Percentiles rank a stretch among this genome's conserved stretches.
phyloP scores from a whole-genome alignment of 352 stramenopile species.

The Pythium rhizo-oryzae region DNA sequence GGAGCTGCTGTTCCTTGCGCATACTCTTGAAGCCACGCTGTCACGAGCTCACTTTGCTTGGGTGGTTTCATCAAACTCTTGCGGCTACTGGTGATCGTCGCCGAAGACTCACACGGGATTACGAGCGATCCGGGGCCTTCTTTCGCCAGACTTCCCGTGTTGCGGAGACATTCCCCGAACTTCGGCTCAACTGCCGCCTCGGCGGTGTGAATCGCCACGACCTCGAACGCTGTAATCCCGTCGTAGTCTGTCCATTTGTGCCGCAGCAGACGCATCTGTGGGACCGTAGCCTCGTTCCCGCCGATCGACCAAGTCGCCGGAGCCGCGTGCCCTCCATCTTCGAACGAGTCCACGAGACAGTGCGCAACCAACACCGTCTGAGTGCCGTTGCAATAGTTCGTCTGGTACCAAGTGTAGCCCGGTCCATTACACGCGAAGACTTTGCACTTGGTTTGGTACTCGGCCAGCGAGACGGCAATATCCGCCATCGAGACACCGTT shows the following conservation, averaged over 20 bases:
- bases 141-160: no score
- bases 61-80: not conserved
- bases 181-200: not conserved
- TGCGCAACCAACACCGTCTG: not conserved
- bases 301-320: conserved; percentile 15
- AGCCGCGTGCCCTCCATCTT: not conserved
- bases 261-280: not conserved
- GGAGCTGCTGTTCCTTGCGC: not conserved
- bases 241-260: conserved; percentile 2
- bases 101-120: conserved; percentile 5
- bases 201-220: conserved; percentile 18
- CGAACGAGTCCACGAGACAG: not conserved
- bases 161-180: not conserved
- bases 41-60: conserved; percentile 1
- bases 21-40: conserved; percentile 18
- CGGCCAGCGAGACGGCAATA: conserved; percentile 23
- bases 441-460: not conserved
- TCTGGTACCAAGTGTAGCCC: not conserved
- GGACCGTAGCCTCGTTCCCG: conserved; percentile 2
- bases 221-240: not conserved
- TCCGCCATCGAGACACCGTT: conserved; percentile 36
- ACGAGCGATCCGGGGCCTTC: conserved; percentile 9
- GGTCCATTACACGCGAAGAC: not conserved
- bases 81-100: not conserved
- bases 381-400: not conserved